phyloP scores from a whole-genome alignment of 208 protist species.

The Trypanosoma platydactyli region DNA sequence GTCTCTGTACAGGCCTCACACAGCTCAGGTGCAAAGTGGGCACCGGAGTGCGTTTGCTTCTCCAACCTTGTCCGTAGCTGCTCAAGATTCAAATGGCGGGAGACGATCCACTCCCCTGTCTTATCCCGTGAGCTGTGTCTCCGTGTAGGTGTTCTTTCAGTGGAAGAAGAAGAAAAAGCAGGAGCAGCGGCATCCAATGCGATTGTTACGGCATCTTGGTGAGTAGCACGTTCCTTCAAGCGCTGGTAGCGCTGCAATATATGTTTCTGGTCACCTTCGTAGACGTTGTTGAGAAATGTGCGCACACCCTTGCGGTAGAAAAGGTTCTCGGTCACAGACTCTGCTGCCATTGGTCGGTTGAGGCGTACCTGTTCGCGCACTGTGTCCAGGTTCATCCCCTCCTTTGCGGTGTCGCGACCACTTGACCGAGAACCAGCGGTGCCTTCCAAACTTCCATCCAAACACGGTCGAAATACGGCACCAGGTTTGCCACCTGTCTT shows the following conservation, averaged over 20 bases:
- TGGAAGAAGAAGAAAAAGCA: not conserved
- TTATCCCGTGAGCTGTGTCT: not conserved
- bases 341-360: not conserved
- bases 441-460: slow-evolving; percentile 1
- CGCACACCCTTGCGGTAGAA: slow-evolving; percentile 18
- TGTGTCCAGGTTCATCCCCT: not conserved
- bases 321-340: slow-evolving; percentile 5
- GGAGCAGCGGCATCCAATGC: not conserved
- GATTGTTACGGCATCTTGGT: not conserved
- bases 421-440: slow-evolving; percentile 7
- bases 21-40: slow-evolving; percentile 15
- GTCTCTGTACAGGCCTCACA: not conserved
- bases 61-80: slow-evolving; percentile 46
- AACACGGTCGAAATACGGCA: slow-evolving; percentile 16
- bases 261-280: slow-evolving; percentile 10
- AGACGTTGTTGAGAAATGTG: slow-evolving; percentile 18
- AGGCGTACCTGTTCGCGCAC: not conserved
- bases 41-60: not conserved
- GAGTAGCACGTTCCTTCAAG: not conserved
- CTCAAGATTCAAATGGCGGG: slow-evolving; percentile 42
- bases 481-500: slow-evolving; percentile 10
- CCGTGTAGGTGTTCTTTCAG: slow-evolving; percentile 2
- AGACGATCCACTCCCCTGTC: slow-evolving; percentile 38
- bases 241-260: not conserved
- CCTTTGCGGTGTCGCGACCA: not conserved